Evolutionary conservation across 2,329 filamentous ascomycete genomes (phyloP), one percentile per base, ranked within the genome.

Genomic region (Nigrograna mackinnonii): DNA sequence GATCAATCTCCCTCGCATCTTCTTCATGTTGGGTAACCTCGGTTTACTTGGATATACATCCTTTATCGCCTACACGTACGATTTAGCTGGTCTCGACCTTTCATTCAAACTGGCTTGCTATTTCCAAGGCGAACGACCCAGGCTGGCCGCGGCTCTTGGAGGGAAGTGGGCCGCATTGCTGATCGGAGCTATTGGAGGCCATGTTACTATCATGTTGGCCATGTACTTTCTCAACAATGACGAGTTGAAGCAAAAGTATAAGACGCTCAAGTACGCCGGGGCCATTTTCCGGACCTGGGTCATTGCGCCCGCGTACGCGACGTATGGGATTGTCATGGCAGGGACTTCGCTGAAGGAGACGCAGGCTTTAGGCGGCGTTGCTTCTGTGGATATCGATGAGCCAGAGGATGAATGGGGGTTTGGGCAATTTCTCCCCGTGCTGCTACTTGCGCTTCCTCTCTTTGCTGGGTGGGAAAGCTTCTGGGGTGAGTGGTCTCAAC

Each of bases 381-480:
- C 61, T 2, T 47, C 44, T 11, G 54, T 63, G 2, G 30, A 17
- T 1, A 60, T 63, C 5, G 21, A 43, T 1, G 61, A 58, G 3
- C 52, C 41, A 22, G 61, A 64, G 37, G 52, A 42, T 7, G 46
- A 55, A 4, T 64, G 61, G 61, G 55, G 55, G 5, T 64, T 64
- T 38, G 61, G 61, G 2, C 61, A 63, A 30, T 64, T 64, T 22
- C 39, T 65, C 6, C 60, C 60, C 0, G 50, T 64, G 4, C 36
- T 65, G 11, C 26, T 65, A n/a, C 46, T 65, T 13, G 61, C 56
- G 12, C 37, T 65, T 30, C 61, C 61, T 2, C 16, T 63, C 2
- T 63, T 65, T 34, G 61, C 60, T 11, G 61, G 60, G 5, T 63
- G 61, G 61, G 61, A 65, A 40, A 60, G 54, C 39, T 56, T 56